Evolutionary conservation across 2,329 filamentous ascomycete species (phyloP), one percentile per base, ranked within the genome.

Genomic region (Xylariaceae sp.): DNA sequence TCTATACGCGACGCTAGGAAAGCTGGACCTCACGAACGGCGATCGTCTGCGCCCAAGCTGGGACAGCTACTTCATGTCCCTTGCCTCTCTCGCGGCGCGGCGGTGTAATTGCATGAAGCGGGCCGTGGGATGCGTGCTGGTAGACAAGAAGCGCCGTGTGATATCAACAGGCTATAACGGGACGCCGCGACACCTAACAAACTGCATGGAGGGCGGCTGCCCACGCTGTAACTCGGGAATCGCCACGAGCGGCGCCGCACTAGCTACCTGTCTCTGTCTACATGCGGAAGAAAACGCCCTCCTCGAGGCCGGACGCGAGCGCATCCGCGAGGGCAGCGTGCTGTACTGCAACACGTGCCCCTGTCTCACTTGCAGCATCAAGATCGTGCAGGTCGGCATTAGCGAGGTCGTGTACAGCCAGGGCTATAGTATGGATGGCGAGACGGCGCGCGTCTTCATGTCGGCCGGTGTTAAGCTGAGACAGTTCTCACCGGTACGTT

Each of bases 51-150:
- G 94, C 1, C 94, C 94, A 0, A 87, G 85, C 53, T 99, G 94
- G 94, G 94, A 99, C 75, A 87, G 89, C 69, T 99, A 99, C 77
- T 99, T 99, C 72, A 99, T 99, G 94, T 86, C 90, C 47, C 80
- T 99, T n/a, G 92, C 94, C 4, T 91, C 89, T 39, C 84, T 99
- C 52, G 94, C 94, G 6, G 90, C 93, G 0, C 88, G 91, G 67
- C 84, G 94, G 64, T 91, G 88, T 71, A 99, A 99, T 75, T 99
- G 94, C 78, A 99, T 99, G 94, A 97, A 97, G 77, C 84, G 94
- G 35, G 86, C 93, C 65, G 94, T 99, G 1, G 94, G 94, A 6
- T 97, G 92, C 75, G 94, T 97, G 5, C 81, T 99, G 8, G 92
- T 97, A 39, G 79, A 80, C 60, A 82, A 88, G 64, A 88, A 92